Conservation (phyloP, 768 basidiomycete species). For the Sporobolomyces phaffii region DNA sequence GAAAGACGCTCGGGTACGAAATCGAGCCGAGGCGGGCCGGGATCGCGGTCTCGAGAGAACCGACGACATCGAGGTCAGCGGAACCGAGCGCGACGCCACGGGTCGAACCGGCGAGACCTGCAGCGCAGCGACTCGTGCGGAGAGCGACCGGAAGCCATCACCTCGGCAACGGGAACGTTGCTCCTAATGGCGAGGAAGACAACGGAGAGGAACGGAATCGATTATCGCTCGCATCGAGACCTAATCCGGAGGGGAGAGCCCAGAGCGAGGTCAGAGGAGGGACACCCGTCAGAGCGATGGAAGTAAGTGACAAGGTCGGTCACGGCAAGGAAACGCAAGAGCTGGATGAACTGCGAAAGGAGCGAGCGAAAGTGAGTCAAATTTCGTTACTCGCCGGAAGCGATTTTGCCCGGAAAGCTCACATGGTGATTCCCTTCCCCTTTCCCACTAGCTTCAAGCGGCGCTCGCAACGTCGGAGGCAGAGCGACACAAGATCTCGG, state of each 20-base stretch:
- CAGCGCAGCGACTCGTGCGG: not conserved
- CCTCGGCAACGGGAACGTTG: not conserved
- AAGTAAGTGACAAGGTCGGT: no score
- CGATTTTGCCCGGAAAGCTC: no score
- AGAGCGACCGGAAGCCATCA: not conserved
- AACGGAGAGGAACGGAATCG: no score
- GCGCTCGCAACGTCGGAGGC: not conserved
- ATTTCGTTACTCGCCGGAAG: no score
- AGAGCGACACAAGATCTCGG: not conserved
- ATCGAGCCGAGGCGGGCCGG: constrained; percentile 3
- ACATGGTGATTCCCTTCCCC: no score
- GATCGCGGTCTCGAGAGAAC: not conserved
- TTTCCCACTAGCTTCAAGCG: not conserved
- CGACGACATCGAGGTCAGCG: not conserved
- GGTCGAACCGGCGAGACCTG: not conserved
- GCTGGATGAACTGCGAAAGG: constrained; percentile 17
- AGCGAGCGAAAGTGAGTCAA: constrained; percentile 17
- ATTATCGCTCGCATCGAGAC: no score
- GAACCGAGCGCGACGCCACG: not conserved
- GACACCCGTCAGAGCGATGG: not conserved
- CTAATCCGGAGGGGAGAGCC: not conserved
- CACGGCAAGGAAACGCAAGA: constrained; percentile 17
- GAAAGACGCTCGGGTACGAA: not conserved
- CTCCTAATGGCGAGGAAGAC: not conserved
- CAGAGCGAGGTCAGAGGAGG: not conserved